Evolutionary conservation across 257 asterid species (phyloP).

Genomic region (Solanum sparsipilum): DNA sequence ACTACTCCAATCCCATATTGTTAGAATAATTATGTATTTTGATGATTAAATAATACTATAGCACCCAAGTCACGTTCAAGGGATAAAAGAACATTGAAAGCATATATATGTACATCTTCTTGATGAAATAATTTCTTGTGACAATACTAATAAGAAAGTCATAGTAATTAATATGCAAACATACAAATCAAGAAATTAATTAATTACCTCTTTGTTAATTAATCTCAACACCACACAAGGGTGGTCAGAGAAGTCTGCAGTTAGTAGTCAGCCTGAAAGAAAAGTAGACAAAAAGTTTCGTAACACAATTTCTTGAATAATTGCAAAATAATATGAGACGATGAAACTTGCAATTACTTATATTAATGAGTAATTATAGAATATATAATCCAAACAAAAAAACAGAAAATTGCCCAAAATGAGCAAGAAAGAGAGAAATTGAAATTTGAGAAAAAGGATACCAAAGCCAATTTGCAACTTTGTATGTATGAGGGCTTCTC

Average conservation of each 20-base stretch:
- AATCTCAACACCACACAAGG: neutral
- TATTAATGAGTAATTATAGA: neutral
- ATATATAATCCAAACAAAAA: neutral
- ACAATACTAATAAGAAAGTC: neutral
- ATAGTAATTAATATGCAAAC: neutral
- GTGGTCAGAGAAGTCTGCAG: neutral
- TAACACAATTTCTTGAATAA: neutral
- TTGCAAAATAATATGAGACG: neutral
- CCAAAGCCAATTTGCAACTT: neutral
- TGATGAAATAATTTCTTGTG: neutral
- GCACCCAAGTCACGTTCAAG: neutral
- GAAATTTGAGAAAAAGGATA: neutral
- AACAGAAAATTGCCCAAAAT: neutral
- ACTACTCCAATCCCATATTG: neutral
- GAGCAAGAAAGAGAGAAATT: neutral
- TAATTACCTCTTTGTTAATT: neutral
- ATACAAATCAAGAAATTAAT: neutral
- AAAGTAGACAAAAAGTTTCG: neutral
- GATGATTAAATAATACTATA: neutral
- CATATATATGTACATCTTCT: neutral
- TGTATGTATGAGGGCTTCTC: neutral
- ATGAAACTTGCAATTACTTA: neutral
- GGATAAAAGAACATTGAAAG: neutral
- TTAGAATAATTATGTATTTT: neutral
- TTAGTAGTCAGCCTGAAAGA: neutral